Evolutionary conservation across 2,329 filamentous ascomycete genomes (phyloP).

Genomic region (Trichoderma asperellum): DNA sequence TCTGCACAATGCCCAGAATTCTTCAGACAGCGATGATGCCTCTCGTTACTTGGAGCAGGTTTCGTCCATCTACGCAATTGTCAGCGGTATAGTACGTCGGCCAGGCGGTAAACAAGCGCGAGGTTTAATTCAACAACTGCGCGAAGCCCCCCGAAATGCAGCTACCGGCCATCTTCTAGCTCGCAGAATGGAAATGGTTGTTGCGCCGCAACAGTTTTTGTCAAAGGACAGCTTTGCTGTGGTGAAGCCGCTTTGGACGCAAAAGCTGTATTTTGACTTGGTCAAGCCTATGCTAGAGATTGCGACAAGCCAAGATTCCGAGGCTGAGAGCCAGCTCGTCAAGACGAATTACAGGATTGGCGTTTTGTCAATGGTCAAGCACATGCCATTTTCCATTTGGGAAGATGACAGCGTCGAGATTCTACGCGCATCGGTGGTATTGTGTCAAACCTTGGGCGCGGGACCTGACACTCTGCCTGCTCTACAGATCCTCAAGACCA

Average conservation of each 20-base stretch:
- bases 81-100: conserved; percentile 45
- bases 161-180: conserved; percentile 47
- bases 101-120: conserved; percentile 44
- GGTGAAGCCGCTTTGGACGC: conserved; percentile 52
- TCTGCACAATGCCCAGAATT: conserved; percentile 27
- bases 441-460: conserved; percentile 48
- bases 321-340: conserved; percentile 36
- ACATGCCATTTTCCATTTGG: conserved; percentile 56
- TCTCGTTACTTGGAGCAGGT: conserved; percentile 35
- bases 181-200: conserved; percentile 48
- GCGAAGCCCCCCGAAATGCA: conserved; percentile 41
- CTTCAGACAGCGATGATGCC: conserved; percentile 27
- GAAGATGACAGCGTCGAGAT: conserved; percentile 54
- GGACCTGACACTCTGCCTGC: conserved; percentile 53
- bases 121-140: conserved; percentile 43
- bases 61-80: conserved; percentile 43
- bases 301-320: conserved; percentile 43
- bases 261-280: conserved; percentile 54
- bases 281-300: conserved; percentile 50
- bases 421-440: conserved; percentile 54
- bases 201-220: conserved; percentile 46
- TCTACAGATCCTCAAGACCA: conserved; percentile 52
- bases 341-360: conserved; percentile 52
- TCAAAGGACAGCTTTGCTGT: conserved; percentile 48
- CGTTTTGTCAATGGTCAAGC: conserved; percentile 53